Evolutionary conservation across 495 filamentous ascomycete genomes (phyloP), one percentile per base, ranked within the genome.

Genomic region (Lophiostoma macrostomum): DNA sequence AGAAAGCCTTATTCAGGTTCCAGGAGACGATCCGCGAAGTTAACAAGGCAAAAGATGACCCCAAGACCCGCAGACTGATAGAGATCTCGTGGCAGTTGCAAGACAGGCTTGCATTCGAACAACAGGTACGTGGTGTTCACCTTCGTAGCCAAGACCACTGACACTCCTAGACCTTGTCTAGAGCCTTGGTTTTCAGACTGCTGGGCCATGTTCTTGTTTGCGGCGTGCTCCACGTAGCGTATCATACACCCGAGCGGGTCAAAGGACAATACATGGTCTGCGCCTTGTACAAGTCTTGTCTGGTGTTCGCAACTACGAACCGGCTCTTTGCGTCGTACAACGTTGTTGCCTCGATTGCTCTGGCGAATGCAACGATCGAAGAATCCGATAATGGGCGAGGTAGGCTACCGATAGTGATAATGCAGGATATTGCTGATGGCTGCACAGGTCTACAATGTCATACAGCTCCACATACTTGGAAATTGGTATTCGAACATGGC

Each of bases 371-470:
- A 50, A 86, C 80, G 47, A 74, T 95, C 52, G 89, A 93, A 63
- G 80, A 84, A 40, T 69, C 84, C 5, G 83, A 88, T 61, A 95
- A 95, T 67, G 88, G 88, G 22, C 78, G 80, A 80, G 93, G 91
- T 95, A 53, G 6, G 38, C 30, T 0, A 5, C n/a, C n/a, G n/a
- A n/a, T n/a, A n/a, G n/a, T n/a, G n/a, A n/a, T n/a, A n/a, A n/a
- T n/a, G n/a, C n/a, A n/a, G n/a, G n/a, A n/a, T n/a, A n/a, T n/a
- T n/a, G n/a, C n/a, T n/a, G n/a, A n/a, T n/a, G n/a, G n/a, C n/a
- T n/a, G n/a, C n/a, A n/a, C n/a, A 95, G 91, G 91, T 1, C 68
- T 96, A 5, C 87, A 86, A 71, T 96, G 90, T 64, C 81, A 91
- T 63, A 87, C 83, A 16, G 89, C 87, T 18, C 81, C 84, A 11